Base-by-base conservation (phyloP, 2,329 filamentous ascomycete species). In the Xylaria sp. region DNA sequence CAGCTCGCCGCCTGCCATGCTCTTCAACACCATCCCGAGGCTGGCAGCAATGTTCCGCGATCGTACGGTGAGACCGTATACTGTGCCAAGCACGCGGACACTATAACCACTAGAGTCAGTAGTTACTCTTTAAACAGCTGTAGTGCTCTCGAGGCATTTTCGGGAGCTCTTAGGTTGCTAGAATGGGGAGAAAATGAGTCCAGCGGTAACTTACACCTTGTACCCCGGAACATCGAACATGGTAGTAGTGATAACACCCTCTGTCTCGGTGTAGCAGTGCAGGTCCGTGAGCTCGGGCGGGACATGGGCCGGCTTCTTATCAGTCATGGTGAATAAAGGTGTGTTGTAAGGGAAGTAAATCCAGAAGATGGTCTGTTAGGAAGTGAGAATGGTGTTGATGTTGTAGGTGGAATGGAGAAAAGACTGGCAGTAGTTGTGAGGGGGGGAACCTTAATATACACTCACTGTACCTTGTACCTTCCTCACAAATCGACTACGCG, bases 161-260 rank as follows among this genome's bases (percentile, higher is more conserved):
- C 4, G 24, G 24, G 24, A 27, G 24, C 4, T 27, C 24, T 27
- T 4, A 27, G 4, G 24, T 27, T 27, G 4, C 24, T 27, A 27
- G 24, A 27, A 27, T 2, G 24, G 24, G 24, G 24, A 27, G 24
- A 27, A 27, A 27, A 27, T n/a, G 24, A 27, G 2, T 27, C 2
- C 4, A 4, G 24, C 4, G 24, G 24, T 27, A 27, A 27, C 24
- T 27, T 4, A 27, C 24, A 90, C 81, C 69, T 84, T 85, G 78
- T 89, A 89, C 7, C 87, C 87, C 0, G 88, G 88, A 24, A 90
- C 79, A 74, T 90, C 87, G 78, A 86, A 88, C 87, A 89, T 90
- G 61, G 88, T 90, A 0, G 86, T 85, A 0, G 86, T 89, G 70
- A 90, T 85, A 63, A 90, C 82, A 45, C 88, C 88, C 56, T 86